Conservation (phyloP, 176 grass and related monocot genomes). For the Ananas comosus region DNA sequence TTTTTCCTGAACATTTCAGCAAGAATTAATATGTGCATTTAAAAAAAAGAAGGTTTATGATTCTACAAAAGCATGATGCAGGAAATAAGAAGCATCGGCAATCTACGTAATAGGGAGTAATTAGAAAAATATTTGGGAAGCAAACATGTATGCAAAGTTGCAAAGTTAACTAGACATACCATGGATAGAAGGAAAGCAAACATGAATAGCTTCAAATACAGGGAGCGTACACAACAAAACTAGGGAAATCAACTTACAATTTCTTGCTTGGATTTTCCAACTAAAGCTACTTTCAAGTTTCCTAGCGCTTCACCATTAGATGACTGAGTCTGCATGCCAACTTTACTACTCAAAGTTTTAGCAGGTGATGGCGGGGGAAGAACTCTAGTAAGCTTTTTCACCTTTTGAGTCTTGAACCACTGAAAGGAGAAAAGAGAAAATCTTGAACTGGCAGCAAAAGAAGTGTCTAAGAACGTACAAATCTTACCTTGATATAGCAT, state of each 20-base stretch:
- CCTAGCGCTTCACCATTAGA: conserved; percentile 49
- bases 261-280: conserved; percentile 47
- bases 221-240: neutral
- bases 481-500: neutral
- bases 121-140: conserved; percentile 6
- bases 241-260: conserved; percentile 37
- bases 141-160: neutral
- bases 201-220: too few relatives aligned
- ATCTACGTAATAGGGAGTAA: neutral
- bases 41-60: neutral
- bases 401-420: conserved; percentile 95
- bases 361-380: conserved; percentile 69
- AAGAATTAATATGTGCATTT: neutral
- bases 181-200: too few relatives aligned
- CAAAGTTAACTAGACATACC: neutral
- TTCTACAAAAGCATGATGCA: neutral
- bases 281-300: conserved; percentile 63
- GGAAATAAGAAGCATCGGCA: neutral
- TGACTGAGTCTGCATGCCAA: conserved; percentile 24
- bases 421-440: conserved; percentile 32
- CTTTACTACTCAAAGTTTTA: conserved; percentile 35
- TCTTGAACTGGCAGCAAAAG: conserved; percentile 6
- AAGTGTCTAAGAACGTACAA: conserved; percentile 5
- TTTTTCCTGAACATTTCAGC: conserved; percentile 41
- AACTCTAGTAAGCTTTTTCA: conserved; percentile 62